Percentiles rank a stretch among this genome's conserved stretches.
phyloP scores from a whole-genome alignment of 768 basidiomycete species.

The Pisolithus marmoratus region DNA sequence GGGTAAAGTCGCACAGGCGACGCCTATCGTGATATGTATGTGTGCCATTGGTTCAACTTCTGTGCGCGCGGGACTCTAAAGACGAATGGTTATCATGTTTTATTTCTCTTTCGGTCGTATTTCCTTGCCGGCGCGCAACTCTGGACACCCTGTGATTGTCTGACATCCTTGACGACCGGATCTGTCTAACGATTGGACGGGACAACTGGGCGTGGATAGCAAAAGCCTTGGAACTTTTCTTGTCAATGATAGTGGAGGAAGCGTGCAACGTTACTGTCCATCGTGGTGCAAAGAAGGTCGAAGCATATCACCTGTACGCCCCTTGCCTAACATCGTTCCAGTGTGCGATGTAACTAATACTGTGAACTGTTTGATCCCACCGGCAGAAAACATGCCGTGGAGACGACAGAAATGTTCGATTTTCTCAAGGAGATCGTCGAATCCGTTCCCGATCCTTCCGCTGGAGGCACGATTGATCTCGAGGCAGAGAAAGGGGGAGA shows the following conservation, averaged over 20 bases:
- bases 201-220: conserved; percentile 44
- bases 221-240: conserved; percentile 90
- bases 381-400: conserved; percentile 84
- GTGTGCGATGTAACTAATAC: not conserved
- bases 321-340: not conserved
- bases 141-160: not conserved
- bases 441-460: conserved; percentile 79
- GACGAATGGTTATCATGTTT: no score
- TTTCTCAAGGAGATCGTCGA: conserved; percentile 92
- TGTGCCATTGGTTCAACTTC: conserved; percentile 10
- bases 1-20: conserved; percentile 95
- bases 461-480: conserved; percentile 72
- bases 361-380: not conserved
- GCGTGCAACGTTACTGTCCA: conserved; percentile 72
- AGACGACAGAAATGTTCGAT: conserved; percentile 83
- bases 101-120: no score
- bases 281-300: conserved; percentile 82
- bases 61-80: not conserved
- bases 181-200: not conserved
- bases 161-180: not conserved
- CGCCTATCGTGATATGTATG: conserved; percentile 94
- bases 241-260: conserved; percentile 78
- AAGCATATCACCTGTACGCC: conserved; percentile 88
- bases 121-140: no score
- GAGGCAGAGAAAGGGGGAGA: conserved; percentile 51